These are phyloP conservation scores for Geranomyces variabilis DNA, from an alignment of 192 early-diverging fungal species.

Conservation along the genomic window DNA sequence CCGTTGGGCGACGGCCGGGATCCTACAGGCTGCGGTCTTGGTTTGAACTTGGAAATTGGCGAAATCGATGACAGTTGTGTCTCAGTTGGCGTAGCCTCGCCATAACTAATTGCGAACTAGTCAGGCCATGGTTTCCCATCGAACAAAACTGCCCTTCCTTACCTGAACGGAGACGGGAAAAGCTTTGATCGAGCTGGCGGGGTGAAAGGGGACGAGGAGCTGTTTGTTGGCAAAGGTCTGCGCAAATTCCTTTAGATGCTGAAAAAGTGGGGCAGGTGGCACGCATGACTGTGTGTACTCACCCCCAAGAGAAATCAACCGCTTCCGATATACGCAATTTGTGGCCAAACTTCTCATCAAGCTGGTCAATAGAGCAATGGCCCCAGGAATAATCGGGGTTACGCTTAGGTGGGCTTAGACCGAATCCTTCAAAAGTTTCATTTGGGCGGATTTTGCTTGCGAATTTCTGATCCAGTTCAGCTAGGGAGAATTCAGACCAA, in stretches of 20 bases:
- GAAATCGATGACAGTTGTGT: background rate
- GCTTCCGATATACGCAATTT: conserved; percentile 25
- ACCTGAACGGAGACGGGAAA: conserved; percentile 17
- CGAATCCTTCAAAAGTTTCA: conserved; percentile 33
- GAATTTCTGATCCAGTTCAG: conserved; percentile 28
- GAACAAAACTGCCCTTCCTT: background rate
- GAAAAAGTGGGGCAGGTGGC: background rate
- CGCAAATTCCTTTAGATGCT: background rate
- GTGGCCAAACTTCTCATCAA: conserved; percentile 34
- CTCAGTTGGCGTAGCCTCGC: background rate
- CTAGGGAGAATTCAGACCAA: conserved; percentile 14
- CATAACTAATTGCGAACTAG: background rate
- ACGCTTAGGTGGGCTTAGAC: conserved; percentile 22
- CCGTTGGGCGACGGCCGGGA: background rate
- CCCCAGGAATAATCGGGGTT: conserved; percentile 14
- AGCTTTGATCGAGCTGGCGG: conserved; percentile 27
- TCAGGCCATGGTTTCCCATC: background rate
- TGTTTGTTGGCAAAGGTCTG: background rate
- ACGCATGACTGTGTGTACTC: background rate
- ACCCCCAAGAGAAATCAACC: conserved; percentile 17
- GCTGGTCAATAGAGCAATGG: conserved; percentile 8
- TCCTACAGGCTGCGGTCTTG: conserved; percentile 2
- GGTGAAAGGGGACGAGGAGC: conserved; percentile 18
- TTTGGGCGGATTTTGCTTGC: conserved; percentile 12
- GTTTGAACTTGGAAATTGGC: background rate